phyloP scores from a whole-genome alignment of 2,329 filamentous ascomycete species.

The Alternaria postmessia region DNA sequence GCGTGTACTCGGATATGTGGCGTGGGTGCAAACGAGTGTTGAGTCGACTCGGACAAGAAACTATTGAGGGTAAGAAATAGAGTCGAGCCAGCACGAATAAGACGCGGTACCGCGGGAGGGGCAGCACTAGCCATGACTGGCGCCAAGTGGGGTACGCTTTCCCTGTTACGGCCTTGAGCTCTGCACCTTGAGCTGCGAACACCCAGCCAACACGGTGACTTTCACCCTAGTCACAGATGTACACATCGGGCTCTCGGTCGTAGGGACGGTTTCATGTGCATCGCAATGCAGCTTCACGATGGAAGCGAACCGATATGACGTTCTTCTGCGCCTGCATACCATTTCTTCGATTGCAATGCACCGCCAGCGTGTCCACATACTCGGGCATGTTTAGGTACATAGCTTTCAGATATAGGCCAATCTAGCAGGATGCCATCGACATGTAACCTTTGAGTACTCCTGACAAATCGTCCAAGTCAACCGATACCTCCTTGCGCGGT shows the following conservation, averaged over 20 bases:
- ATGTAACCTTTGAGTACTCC: background rate
- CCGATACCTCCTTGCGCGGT: constrained; percentile 16
- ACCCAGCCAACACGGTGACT: background rate
- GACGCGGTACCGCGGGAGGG: constrained; percentile 22
- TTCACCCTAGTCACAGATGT: background rate
- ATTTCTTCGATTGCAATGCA: background rate
- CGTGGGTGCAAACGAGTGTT: constrained; percentile 2
- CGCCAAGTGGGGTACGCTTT: background rate
- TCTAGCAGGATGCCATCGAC: background rate
- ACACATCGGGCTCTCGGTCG: background rate
- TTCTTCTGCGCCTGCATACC: background rate
- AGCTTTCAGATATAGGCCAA: background rate
- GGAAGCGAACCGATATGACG: background rate
- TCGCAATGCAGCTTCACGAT: background rate
- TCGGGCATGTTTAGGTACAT: background rate
- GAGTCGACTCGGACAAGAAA: constrained; percentile 3
- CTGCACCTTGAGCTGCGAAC: constrained; percentile 19
- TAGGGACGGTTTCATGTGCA: background rate
- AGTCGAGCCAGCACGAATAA: constrained; percentile 21
- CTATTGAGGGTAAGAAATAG: constrained; percentile 7
- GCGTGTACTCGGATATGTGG: background rate
- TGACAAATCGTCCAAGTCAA: background rate
- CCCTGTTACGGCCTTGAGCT: constrained; percentile 2
- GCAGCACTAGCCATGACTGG: constrained; percentile 10
- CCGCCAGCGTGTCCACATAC: background rate